These are phyloP conservation scores for Dothistroma pini DNA, from an alignment of 2,329 filamentous ascomycete genomes.

Conservation along the genomic window DNA sequence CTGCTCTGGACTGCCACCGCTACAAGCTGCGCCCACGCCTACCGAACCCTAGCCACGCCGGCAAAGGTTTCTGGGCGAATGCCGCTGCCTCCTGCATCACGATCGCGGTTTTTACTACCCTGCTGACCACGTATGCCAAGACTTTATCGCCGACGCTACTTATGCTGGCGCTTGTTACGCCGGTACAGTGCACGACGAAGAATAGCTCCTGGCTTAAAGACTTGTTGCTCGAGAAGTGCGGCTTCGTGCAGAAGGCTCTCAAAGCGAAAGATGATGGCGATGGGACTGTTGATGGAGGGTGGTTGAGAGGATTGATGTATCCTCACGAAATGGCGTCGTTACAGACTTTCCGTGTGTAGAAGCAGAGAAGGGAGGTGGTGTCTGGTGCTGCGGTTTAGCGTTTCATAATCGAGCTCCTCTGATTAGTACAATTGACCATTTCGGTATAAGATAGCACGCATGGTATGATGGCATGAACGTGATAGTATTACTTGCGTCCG, in stretches of 20 bases:
- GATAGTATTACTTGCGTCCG: too few species aligned
- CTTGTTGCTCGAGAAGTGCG: neutral
- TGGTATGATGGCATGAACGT: neutral
- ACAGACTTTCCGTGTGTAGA: neutral
- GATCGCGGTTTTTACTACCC: neutral
- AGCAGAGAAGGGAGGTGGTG: neutral
- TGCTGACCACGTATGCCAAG: neutral
- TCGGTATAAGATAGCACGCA: neutral
- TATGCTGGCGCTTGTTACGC: conserved; percentile 6
- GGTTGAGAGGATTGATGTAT: neutral
- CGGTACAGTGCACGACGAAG: conserved; percentile 9
- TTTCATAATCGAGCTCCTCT: neutral
- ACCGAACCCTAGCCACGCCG: neutral
- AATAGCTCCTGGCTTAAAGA: conserved; percentile 8
- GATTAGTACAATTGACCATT: neutral
- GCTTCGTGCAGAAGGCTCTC: neutral
- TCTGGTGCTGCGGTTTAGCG: neutral
- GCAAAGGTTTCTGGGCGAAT: neutral
- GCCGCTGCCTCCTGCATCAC: neutral
- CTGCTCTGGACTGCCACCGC: neutral
- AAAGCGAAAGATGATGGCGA: neutral
- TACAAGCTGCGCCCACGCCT: neutral
- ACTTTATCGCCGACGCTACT: neutral
- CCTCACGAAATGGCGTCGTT: neutral
- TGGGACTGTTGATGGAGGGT: neutral